Conservation (phyloP, 345 rosid genomes). For the Sisymbrium altissimum region DNA sequence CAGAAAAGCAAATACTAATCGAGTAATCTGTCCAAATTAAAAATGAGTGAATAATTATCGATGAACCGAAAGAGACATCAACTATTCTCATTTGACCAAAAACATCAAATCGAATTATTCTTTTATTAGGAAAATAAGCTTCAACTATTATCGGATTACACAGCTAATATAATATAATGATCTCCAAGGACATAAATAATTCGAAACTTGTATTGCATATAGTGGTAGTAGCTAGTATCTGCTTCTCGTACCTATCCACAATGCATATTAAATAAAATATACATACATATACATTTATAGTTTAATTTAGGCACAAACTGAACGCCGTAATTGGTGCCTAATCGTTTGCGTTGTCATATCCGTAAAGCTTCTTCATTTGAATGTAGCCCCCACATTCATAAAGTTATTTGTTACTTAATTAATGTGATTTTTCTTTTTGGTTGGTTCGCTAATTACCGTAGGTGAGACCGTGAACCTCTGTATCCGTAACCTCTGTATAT, state of each 20-base stretch:
- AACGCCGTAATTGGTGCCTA: constrained; percentile 30
- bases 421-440: neutral
- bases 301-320: constrained; percentile 5
- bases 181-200: neutral
- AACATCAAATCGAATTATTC: neutral
- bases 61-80: constrained; percentile 14
- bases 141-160: neutral
- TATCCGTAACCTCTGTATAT: too few species aligned
- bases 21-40: neutral
- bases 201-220: neutral
- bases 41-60: neutral
- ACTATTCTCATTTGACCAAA: constrained; percentile 21
- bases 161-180: neutral
- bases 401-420: neutral
- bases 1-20: neutral
- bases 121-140: neutral
- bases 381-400: neutral
- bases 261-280: constrained; percentile 1
- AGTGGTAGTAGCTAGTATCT: neutral
- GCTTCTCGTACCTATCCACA: constrained; percentile 7
- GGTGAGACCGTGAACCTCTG: constrained; percentile 11
- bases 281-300: neutral
- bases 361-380: constrained; percentile 7
- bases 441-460: neutral
- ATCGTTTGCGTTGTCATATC: constrained; percentile 8